Conservation (phyloP, 202 grass and related monocot genomes). For the Digitaria exilis region DNA sequence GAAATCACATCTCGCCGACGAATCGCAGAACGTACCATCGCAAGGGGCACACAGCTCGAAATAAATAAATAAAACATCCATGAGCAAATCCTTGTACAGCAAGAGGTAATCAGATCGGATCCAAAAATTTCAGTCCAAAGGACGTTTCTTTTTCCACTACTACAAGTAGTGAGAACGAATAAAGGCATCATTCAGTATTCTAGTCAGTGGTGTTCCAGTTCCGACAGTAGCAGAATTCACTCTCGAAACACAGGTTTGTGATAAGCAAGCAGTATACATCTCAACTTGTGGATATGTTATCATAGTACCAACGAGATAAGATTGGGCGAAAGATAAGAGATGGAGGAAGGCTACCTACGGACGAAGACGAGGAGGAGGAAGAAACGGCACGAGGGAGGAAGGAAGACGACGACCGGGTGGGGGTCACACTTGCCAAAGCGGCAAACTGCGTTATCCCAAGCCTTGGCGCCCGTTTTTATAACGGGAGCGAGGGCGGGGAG, state of each 20-base stretch:
- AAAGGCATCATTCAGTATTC: not conserved
- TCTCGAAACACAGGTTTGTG: not conserved
- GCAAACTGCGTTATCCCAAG: conserved; percentile 48
- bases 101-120: not conserved
- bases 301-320: not conserved
- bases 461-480: conserved; percentile 46
- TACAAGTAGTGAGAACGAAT: not conserved
- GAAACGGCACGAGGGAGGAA: not conserved
- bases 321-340: not conserved
- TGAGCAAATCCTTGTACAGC: not conserved
- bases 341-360: not conserved
- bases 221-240: not conserved
- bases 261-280: not conserved
- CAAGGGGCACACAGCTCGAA: not conserved
- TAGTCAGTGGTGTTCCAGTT: not conserved
- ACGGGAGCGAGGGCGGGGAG: not conserved
- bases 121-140: not conserved
- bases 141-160: not conserved
- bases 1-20: not conserved
- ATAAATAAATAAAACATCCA: not conserved
- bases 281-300: not conserved
- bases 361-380: not conserved
- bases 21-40: not conserved
- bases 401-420: not conserved
- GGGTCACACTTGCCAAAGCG: not conserved